Base-by-base conservation (phyloP, 1,139 yeast species). In the Candida pseudoviswanathii region DNA sequence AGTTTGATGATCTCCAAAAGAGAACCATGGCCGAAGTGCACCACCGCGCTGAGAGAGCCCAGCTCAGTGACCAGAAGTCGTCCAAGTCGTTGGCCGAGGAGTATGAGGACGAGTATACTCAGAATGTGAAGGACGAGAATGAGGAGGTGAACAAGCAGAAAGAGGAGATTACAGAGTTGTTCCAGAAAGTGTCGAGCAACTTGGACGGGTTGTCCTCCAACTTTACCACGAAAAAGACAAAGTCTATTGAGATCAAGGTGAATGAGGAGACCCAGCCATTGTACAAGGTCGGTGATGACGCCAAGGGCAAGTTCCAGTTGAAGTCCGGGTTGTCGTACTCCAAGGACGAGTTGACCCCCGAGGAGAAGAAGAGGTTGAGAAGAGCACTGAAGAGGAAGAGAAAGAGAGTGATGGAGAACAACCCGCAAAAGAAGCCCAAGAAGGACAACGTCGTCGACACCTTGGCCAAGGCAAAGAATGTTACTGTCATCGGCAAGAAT, bases 151-250 rank as follows among this genome's bases (percentile, higher is more conserved):
- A 47, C 86, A 88, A 9, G 16, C 39, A 32, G 16, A 98, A 94
- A 66, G 81, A 84, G 53, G 98, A 92, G 65, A 85, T 95, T 49
- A 72, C 78, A 40, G 84, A 78, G 43, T 64, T 94, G 53, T 91
- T 84, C 63, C 77, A 78, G 44, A 74, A 74, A 25, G 75, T 95
- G 38, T 78, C 81, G 45, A 84, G 87, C 62, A 87, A 86, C 58
- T 80, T 94, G 44, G 98, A 94, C 66, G 84, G 97, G 1, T 76
- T 94, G 49, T 84, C 96, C 43, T 90, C 97, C 7, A 96, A 91
- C 99, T 49, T 89, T 87, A 66, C 97, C 97, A 11, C 85, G 89
- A 50, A 85, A 88, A 64, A 88, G 64, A 66, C 62, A 54, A 88
- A 89, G 58, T 71, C 85, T 26, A 73, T 92, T 55, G 92, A 89